phyloP scores from a whole-genome alignment of 1,139 yeast genomes.

The Pichia sp. region DNA sequence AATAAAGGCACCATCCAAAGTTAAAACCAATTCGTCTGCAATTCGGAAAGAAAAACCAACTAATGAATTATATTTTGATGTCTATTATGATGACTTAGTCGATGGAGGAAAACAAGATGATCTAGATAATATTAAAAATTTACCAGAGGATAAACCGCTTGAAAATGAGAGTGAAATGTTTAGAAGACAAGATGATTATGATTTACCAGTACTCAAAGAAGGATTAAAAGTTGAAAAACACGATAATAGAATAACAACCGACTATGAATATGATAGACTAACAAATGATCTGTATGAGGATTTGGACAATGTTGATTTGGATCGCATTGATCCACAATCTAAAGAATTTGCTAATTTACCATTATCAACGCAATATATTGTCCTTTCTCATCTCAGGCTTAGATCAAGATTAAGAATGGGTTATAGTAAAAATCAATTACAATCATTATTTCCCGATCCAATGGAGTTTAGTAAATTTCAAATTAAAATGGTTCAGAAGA shows the following conservation, averaged over 20 bases:
- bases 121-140: not conserved
- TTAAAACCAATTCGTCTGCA: slow-evolving; percentile 1
- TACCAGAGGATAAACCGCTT: slow-evolving; percentile 14
- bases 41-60: slow-evolving; percentile 7
- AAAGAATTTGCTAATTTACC: slow-evolving; percentile 62
- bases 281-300: slow-evolving; percentile 58
- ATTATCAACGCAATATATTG: slow-evolving; percentile 78
- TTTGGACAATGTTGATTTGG: slow-evolving; percentile 64
- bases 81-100: slow-evolving; percentile 28
- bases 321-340: slow-evolving; percentile 64
- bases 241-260: slow-evolving; percentile 72
- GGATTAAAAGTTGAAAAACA: slow-evolving; percentile 36
- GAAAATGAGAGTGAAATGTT: slow-evolving; percentile 27
- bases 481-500: slow-evolving; percentile 82
- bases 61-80: slow-evolving; percentile 15
- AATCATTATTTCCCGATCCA: slow-evolving; percentile 71
- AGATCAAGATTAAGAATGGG: slow-evolving; percentile 94
- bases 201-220: slow-evolving; percentile 58
- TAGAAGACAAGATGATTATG: slow-evolving; percentile 67
- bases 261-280: slow-evolving; percentile 60
- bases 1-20: not conserved
- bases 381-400: slow-evolving; percentile 72
- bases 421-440: slow-evolving; percentile 77
- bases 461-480: slow-evolving; percentile 92
- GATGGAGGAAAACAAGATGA: slow-evolving; percentile 12